Base-by-base conservation (phyloP, 805 yeast species). In the Saccharomycopsis fibuligera region DNA sequence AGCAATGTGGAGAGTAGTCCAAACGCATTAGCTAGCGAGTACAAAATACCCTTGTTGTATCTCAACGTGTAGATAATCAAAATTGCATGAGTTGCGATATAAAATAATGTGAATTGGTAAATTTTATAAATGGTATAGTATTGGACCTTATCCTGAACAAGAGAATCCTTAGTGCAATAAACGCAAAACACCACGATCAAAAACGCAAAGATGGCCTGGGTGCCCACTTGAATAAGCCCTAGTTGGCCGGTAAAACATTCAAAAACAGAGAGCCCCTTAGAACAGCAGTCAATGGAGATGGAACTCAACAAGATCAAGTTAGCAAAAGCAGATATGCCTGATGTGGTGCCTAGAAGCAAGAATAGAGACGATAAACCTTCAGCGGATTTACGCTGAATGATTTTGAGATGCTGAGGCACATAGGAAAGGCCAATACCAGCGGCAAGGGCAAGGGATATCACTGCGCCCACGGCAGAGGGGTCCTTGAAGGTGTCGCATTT, bases 281-380 rank as follows among this genome's bases (percentile, higher is more conserved):
- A 54, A 57, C 91, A 82, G 61, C 96, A 87, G 27, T 69, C 62
- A 25, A 86, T 60, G 0, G 88, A 85, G 0, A 77, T 73, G 16
- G 75, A 64, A 4, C 85, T 75, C 10, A 86, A 70, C 29, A 86
- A 63, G 3, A 81, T 62, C 41, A 87, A 74, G 58, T 88, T 88
- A 17, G 83, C 70, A 43, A 82, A 64, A 0, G 91, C 79, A 57
- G 82, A 74, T 25, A 81, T 65, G n/a, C 86, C 81, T 19, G 90
- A 78, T 42, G 81, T 62, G 3, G 83, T 75, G 3, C 93, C 93
- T 36, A 88, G 70, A 12, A 87, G 64, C 29, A 87, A 68, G 60
- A 80, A 87, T 56, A 74, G 70, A 10, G 90, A 86, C 4, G 90
- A 82, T 21, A 87, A 67, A 3, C 96, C 96, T 60, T 86, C 89